Conservation (phyloP, 1,284 basidiomycete genomes). For the Cystobasidium slooffiae region DNA sequence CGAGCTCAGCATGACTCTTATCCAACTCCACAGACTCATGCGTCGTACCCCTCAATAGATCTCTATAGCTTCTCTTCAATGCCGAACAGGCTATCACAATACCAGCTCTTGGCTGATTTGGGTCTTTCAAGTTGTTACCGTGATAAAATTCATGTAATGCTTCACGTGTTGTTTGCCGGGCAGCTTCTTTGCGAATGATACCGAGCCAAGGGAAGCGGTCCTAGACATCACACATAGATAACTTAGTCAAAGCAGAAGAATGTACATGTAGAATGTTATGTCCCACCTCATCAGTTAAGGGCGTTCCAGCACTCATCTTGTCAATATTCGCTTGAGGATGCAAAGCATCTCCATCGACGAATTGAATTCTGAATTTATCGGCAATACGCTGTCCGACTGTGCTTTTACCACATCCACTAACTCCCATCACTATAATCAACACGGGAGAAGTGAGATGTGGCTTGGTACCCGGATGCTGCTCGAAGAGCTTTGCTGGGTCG, state of each 20-base stretch:
- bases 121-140: constrained; percentile 51
- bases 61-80: constrained; percentile 78
- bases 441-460: constrained; percentile 19
- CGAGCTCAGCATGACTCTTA: constrained; percentile 57
- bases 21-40: constrained; percentile 41
- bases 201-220: constrained; percentile 85
- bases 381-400: constrained; percentile 28
- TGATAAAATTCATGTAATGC: constrained; percentile 42
- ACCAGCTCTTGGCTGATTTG: constrained; percentile 60
- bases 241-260: background rate
- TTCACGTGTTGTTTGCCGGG: constrained; percentile 48
- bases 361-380: constrained; percentile 77
- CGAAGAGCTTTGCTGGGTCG: constrained; percentile 27
- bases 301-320: constrained; percentile 83
- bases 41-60: constrained; percentile 69
- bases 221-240: constrained; percentile 13
- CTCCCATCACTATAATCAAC: constrained; percentile 52
- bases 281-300: constrained; percentile 71
- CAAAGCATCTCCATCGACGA: constrained; percentile 87
- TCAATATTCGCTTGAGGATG: constrained; percentile 80
- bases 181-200: constrained; percentile 70
- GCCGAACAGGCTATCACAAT: constrained; percentile 86
- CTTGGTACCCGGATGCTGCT: constrained; percentile 31
- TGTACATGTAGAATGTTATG: background rate
- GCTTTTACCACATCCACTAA: constrained; percentile 49